Evolutionary conservation across 192 early-diverging fungal species (phyloP).

Genomic region (Backusella mclennaniae): DNA sequence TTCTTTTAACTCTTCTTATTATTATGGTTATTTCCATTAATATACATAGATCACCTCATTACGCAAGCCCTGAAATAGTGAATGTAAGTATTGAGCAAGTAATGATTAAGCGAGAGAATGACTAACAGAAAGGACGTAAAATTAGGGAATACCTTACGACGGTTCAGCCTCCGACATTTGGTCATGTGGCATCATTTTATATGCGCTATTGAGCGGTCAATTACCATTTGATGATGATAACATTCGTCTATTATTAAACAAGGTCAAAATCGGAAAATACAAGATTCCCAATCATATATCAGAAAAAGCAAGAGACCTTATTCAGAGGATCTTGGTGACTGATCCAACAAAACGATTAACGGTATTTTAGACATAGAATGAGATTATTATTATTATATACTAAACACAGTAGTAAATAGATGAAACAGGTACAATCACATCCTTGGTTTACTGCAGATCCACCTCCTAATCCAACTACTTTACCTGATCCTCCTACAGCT

Average conservation of each 20-base stretch:
- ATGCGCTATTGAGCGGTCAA: conserved; percentile 66
- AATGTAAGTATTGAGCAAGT: conserved; percentile 30
- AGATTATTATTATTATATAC: not conserved
- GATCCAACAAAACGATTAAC: conserved; percentile 43
- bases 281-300: conserved; percentile 39
- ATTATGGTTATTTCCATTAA: not conserved
- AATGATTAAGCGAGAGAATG: not conserved
- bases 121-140: not conserved
- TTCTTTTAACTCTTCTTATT: not conserved
- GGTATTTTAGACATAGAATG: conserved; percentile 20
- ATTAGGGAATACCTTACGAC: conserved; percentile 59
- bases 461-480: not conserved
- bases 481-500: conserved; percentile 30
- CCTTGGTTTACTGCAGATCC: conserved; percentile 52
- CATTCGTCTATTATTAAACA: conserved; percentile 57
- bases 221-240: conserved; percentile 79
- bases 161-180: conserved; percentile 69
- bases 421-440: conserved; percentile 55
- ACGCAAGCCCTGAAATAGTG: conserved; percentile 75
- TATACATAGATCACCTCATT: conserved; percentile 60
- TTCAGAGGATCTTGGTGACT: conserved; percentile 40
- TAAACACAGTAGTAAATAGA: conserved; percentile 28
- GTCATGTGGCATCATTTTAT: conserved; percentile 76
- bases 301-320: conserved; percentile 34
- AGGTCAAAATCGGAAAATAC: conserved; percentile 44